These are phyloP conservation scores for Globisporangium orthogonon DNA, from an alignment of 352 stramenopile genomes.

Conservation along the genomic window DNA sequence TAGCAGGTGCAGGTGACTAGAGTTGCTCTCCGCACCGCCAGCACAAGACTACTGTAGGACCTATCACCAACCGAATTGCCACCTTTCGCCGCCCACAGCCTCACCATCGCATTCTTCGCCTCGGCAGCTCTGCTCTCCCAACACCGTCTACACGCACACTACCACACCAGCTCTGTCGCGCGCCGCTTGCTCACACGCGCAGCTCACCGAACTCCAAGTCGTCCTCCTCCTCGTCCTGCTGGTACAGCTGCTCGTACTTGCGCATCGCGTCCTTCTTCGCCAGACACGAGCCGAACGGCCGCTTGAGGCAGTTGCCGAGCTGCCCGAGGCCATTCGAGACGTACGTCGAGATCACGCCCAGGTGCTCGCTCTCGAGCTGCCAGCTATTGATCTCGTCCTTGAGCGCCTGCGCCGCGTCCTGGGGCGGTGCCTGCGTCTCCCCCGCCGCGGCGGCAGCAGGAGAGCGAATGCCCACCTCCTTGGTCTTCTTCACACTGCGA, in stretches of 20 bases:
- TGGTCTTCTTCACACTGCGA: slow-evolving; percentile 18
- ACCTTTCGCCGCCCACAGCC: no score
- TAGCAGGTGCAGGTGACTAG: no score
- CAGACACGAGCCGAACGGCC: slow-evolving; percentile 10
- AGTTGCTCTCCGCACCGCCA: not conserved
- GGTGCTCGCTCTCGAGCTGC: slow-evolving; percentile 19
- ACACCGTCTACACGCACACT: not conserved
- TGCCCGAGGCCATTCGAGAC: not conserved
- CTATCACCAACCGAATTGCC: not conserved
- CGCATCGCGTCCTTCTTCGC: slow-evolving; percentile 9
- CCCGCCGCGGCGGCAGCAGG: slow-evolving; percentile 19
- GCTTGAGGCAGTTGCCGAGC: slow-evolving; percentile 5
- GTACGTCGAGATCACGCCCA: slow-evolving; percentile 3
- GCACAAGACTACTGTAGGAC: not conserved
- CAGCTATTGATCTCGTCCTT: slow-evolving; percentile 42
- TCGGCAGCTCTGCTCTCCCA: no score
- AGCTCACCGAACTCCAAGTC: slow-evolving; percentile 5
- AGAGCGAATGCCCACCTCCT: not conserved
- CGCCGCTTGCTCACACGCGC: not conserved
- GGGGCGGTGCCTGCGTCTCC: slow-evolving; percentile 13
- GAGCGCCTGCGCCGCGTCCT: slow-evolving; percentile 23
- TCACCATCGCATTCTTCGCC: no score
- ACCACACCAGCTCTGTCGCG: not conserved
- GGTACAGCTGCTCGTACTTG: slow-evolving; percentile 15
- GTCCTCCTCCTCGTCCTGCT: slow-evolving; percentile 12